phyloP scores from a whole-genome alignment of 106 monocot genomes.

The Iris macrosiphon region DNA sequence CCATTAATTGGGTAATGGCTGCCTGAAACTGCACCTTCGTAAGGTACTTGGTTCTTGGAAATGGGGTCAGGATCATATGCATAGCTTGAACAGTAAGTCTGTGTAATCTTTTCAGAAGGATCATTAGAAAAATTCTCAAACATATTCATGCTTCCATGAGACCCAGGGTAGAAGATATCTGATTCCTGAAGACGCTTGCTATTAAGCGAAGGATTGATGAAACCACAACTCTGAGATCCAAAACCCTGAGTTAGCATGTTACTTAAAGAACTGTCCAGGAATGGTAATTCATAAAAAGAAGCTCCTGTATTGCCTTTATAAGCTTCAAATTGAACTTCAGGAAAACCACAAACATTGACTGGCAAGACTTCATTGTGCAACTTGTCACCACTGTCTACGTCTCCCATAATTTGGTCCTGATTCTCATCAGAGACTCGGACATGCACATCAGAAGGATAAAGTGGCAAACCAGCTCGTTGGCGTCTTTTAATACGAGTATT shows the following conservation, averaged over 20 bases:
- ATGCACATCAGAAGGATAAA: constrained; percentile 26
- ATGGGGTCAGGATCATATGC: constrained; percentile 26
- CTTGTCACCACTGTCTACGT: background rate
- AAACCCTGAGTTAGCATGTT: constrained; percentile 12
- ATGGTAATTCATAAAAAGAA: constrained; percentile 10
- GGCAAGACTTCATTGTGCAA: constrained; percentile 7
- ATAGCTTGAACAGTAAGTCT: constrained; percentile 21
- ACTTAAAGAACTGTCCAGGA: constrained; percentile 8
- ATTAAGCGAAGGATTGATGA: background rate
- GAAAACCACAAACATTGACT: constrained; percentile 3
- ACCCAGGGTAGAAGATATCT: constrained; percentile 14
- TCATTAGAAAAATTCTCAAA: constrained; percentile 11
- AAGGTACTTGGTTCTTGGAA: constrained; percentile 10
- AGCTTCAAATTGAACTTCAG: constrained; percentile 7
- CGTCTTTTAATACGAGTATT: constrained; percentile 50
- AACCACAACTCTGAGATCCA: constrained; percentile 16
- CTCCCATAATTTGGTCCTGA: constrained; percentile 3
- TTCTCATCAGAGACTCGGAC: constrained; percentile 12
- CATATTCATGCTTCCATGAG: background rate
- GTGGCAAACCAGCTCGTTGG: constrained; percentile 32
- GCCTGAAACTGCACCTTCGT: constrained; percentile 19
- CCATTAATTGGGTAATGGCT: constrained; percentile 56
- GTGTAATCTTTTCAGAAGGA: constrained; percentile 12
- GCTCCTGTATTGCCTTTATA: background rate
- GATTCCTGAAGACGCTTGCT: constrained; percentile 6